These are phyloP conservation scores for Hibiscus trionum DNA, from an alignment of 345 rosid species.

Conservation along the genomic window DNA sequence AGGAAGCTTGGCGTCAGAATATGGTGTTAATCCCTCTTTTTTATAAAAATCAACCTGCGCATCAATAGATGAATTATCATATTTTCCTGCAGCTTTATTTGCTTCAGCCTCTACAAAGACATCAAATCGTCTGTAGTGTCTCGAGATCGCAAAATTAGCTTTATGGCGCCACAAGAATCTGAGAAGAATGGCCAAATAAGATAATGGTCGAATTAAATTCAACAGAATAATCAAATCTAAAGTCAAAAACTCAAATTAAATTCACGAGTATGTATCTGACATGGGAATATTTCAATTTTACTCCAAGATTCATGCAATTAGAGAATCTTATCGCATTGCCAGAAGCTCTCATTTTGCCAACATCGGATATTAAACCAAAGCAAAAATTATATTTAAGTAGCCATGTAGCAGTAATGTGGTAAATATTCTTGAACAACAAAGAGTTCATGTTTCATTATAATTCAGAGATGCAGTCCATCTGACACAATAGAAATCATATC, in stretches of 20 bases:
- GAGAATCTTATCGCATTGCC: neutral
- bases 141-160: constrained; percentile 69
- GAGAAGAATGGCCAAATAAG: constrained; percentile 8
- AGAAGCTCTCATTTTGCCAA: neutral
- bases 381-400: neutral
- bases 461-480: neutral
- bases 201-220: neutral
- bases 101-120: constrained; percentile 86
- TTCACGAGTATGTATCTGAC: neutral
- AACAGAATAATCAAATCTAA: neutral
- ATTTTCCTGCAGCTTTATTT: constrained; percentile 82
- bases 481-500: neutral
- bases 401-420: neutral
- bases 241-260: neutral
- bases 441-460: neutral
- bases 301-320: too few species aligned
- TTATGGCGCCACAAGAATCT: constrained; percentile 82
- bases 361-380: neutral
- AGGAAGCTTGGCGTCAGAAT: constrained; percentile 68
- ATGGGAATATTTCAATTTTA: neutral
- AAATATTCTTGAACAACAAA: neutral
- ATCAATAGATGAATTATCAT: constrained; percentile 71
- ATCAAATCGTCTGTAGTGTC: constrained; percentile 81
- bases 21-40: constrained; percentile 77
- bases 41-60: constrained; percentile 67